A percentile compares a stretch with the other conserved stretches of the same genome.
These are phyloP conservation scores for Centella asiatica DNA, from an alignment of 129 eudicot species.

Conservation along the genomic window DNA sequence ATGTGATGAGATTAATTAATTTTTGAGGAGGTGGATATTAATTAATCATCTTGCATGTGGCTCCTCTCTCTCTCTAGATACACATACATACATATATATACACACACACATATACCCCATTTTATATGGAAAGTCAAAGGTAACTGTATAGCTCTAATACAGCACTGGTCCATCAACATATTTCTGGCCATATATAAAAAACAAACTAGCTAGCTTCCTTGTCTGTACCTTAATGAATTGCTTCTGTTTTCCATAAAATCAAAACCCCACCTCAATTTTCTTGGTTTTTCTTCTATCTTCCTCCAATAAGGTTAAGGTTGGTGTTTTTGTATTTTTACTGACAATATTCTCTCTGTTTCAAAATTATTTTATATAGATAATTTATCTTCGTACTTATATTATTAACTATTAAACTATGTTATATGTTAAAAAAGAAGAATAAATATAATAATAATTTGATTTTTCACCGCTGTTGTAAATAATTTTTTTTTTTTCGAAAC, in stretches of 20 bases:
- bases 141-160: slow-evolving; percentile 23
- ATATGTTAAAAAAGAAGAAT: too few species aligned
- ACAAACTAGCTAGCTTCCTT: not conserved
- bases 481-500: too few species aligned
- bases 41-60: slow-evolving; percentile 44
- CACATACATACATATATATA: not conserved
- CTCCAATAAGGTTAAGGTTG: not conserved
- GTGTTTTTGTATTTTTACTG: not conserved
- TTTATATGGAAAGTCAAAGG: slow-evolving; percentile 40
- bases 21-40: slow-evolving; percentile 68
- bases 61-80: slow-evolving; percentile 31
- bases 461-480: too few species aligned
- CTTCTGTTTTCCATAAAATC: slow-evolving; percentile 24
- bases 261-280: slow-evolving; percentile 23
- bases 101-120: not conserved
- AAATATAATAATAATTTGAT: too few species aligned
- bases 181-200: slow-evolving; percentile 24
- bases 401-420: too few species aligned
- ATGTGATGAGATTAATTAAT: slow-evolving; percentile 16
- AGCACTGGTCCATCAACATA: slow-evolving; percentile 14
- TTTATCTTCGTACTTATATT: too few species aligned
- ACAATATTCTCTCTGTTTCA: not conserved
- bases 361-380: not conserved
- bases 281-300: not conserved
- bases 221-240: slow-evolving; percentile 9